Conservation (phyloP, 2,329 filamentous ascomycete species). For the Leptographium wingfieldii region DNA sequence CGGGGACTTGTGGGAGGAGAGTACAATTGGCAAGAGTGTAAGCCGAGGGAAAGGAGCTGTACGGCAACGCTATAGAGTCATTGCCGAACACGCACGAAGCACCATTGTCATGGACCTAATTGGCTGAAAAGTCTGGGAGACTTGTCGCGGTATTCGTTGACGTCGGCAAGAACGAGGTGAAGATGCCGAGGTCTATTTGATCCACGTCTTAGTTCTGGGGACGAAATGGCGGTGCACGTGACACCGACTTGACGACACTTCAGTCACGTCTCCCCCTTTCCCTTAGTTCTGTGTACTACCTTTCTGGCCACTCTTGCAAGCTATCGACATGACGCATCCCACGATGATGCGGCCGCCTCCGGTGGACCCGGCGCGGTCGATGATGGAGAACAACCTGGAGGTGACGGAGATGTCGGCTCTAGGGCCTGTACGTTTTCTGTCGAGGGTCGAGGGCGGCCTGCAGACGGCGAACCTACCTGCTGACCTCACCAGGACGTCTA, state of each 20-base stretch:
- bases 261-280: not conserved
- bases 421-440: slow-evolving; percentile 47
- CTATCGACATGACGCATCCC: slow-evolving; percentile 3
- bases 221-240: not conserved
- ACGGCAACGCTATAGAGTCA: too few species aligned
- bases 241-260: not conserved
- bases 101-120: too few species aligned
- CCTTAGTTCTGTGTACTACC: not conserved
- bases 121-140: too few species aligned
- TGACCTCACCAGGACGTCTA: slow-evolving; percentile 52
- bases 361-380: slow-evolving; percentile 56
- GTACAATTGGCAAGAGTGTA: too few species aligned
- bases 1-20: too few species aligned
- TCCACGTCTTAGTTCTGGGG: not conserved
- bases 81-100: too few species aligned
- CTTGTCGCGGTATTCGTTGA: too few species aligned
- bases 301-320: not conserved
- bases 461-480: not conserved
- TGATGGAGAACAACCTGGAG: slow-evolving; percentile 83
- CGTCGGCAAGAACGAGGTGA: not conserved
- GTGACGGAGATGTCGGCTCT: slow-evolving; percentile 67
- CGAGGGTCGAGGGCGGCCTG: not conserved
- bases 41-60: too few species aligned
- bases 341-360: slow-evolving; percentile 68
- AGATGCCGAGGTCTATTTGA: too few species aligned